phyloP scores from a whole-genome alignment of 106 monocot genomes.

The Vanilla planifolia region DNA sequence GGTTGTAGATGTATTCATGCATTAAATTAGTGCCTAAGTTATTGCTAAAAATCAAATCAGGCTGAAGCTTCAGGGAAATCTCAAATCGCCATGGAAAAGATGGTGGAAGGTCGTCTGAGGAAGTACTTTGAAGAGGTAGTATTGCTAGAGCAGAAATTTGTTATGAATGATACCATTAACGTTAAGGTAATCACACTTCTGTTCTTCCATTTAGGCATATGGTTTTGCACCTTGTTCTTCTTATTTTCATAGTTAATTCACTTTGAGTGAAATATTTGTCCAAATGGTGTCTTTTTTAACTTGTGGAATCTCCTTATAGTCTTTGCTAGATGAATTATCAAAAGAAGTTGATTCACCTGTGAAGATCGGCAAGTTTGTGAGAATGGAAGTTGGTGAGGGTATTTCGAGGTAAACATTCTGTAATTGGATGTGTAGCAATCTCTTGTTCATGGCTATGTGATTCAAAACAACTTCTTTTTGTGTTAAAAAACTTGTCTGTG shows the following conservation, averaged over 20 bases:
- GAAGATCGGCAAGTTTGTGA: constrained; percentile 69
- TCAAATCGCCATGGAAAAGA: constrained; percentile 84
- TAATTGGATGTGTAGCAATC: too few species aligned
- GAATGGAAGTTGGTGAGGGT: constrained; percentile 93
- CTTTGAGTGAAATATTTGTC: too few species aligned
- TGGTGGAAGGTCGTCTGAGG: constrained; percentile 92
- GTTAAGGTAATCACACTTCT: constrained; percentile 48
- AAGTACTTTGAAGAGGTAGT: constrained; percentile 96
- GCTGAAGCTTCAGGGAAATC: constrained; percentile 86
- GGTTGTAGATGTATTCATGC: too few species aligned
- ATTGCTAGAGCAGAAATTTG: constrained; percentile 85
- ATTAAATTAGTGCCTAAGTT: too few species aligned
- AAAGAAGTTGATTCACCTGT: constrained; percentile 77
- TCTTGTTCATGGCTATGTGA: too few species aligned
- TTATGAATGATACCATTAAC: constrained; percentile 69
- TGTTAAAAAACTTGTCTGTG: too few species aligned
- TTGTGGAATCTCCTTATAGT: constrained; percentile 33
- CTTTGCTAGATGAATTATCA: constrained; percentile 65
- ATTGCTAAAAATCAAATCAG: too few species aligned
- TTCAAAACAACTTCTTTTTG: too few species aligned
- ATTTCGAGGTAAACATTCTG: constrained; percentile 44
- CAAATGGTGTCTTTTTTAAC: background rate
- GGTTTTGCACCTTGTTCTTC: background rate
- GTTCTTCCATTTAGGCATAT: background rate
- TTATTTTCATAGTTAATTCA: background rate